phyloP scores from a whole-genome alignment of 148 eudicot species.

The Diospyros kaki region DNA sequence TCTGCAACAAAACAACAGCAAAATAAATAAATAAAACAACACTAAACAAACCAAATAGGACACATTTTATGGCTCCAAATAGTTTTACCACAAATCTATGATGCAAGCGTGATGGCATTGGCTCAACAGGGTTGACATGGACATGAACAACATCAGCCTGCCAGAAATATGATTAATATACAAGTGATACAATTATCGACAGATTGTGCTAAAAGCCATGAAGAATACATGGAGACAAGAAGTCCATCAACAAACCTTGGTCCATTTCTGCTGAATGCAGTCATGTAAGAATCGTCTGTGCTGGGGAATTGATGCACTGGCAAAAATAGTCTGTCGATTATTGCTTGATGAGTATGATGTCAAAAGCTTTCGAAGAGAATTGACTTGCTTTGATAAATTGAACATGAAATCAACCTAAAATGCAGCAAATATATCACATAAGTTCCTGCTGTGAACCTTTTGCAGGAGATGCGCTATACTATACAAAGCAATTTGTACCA shows the following conservation, averaged over 20 bases:
- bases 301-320: slow-evolving; percentile 96
- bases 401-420: slow-evolving; percentile 92
- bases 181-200: slow-evolving; percentile 10
- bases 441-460: not conserved
- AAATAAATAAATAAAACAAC: slow-evolving; percentile 1
- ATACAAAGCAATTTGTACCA: not conserved
- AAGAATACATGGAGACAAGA: slow-evolving; percentile 11
- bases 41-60: not conserved
- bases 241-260: slow-evolving; percentile 56
- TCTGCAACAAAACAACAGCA: not conserved
- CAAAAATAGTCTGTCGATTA: slow-evolving; percentile 85
- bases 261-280: slow-evolving; percentile 95
- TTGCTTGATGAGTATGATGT: slow-evolving; percentile 58
- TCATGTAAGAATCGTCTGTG: slow-evolving; percentile 73
- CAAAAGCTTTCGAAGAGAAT: slow-evolving; percentile 69
- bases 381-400: slow-evolving; percentile 70
- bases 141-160: slow-evolving; percentile 78
- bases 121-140: slow-evolving; percentile 81
- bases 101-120: slow-evolving; percentile 75
- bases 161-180: slow-evolving; percentile 14
- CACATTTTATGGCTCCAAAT: not conserved
- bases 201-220: not conserved
- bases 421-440: not conserved
- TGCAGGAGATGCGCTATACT: not conserved
- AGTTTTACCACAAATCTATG: slow-evolving; percentile 76